Base-by-base conservation (phyloP, 768 basidiomycete species). In the Amanita phalloides region DNA sequence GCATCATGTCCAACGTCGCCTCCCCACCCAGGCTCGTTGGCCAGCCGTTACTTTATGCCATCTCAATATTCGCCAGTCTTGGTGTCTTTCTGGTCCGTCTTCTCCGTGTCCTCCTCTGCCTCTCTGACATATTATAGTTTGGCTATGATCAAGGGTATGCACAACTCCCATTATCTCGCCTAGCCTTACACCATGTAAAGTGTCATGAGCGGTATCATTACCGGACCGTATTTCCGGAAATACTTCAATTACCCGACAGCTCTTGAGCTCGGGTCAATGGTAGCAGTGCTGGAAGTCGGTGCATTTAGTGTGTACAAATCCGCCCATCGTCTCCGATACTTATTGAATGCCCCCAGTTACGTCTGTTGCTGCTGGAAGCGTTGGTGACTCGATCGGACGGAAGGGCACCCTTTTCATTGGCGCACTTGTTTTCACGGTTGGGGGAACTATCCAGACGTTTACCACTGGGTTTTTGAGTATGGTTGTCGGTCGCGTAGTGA, bases 121-220 rank as follows among this genome's bases (percentile, higher is more conserved):
- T 43, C 46, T 48, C 38, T 38, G 28, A 33, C 45, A 4, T 10
- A 23, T 48, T 13, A 47, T 54, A 88, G 85, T 87, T 88, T 64
- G 86, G 87, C 51, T 89, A 89, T 76, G 86, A 89, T 68, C 88
- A 90, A 74, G 88, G 88, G 88, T 88, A 28, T 17, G 48, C 5
- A 4, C 25, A 37, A 13, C 36, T 13, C 23, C 28, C 38, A 46
- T 25, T 49, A 17, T 44, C 13, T 26, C 26, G 55, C 53, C 44
- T 64, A 55, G 58, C 43, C 33, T 53, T 43, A 49, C 48, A 9
- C 30, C 23, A 20, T 20, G 35, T 32, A 7, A 61, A 90, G 89
- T 54, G 88, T 90, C 64, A 90, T 90, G 84, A 86, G 84, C 56
- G 92, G 92, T 26, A 82, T 96, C 57, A 94, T 97, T 66, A 96